Percentiles rank a stretch among this genome's conserved stretches.
Evolutionary conservation across 1,139 yeast species (phyloP).

Genomic region (Zhuliangozyma blackwelliae): DNA sequence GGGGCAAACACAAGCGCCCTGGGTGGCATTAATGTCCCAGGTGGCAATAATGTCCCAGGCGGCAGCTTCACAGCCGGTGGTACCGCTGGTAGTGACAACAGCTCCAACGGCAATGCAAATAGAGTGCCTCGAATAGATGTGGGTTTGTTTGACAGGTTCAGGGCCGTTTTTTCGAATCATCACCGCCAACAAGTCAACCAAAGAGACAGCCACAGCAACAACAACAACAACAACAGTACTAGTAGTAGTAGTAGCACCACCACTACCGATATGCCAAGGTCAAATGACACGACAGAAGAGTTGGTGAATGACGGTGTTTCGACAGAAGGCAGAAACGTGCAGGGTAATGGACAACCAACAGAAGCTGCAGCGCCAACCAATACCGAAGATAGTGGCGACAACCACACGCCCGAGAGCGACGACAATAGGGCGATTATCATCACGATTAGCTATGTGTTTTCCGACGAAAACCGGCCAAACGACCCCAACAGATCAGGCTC

Average conservation of each 20-base stretch:
- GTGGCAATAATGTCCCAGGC: no score
- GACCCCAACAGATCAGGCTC: constrained; percentile 50
- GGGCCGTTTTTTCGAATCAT: constrained; percentile 6
- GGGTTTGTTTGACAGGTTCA: constrained; percentile 10
- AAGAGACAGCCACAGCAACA: constrained; percentile 1
- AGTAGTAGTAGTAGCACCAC: no score
- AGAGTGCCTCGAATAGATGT: constrained; percentile 4
- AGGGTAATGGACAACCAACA: no score
- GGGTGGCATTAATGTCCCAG: no score
- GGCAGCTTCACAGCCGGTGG: background rate
- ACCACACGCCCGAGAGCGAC: background rate
- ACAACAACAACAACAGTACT: background rate
- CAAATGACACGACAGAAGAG: no score
- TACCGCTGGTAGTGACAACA: background rate
- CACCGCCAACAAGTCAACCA: background rate
- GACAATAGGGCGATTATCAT: constrained; percentile 30
- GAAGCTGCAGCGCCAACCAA: background rate
- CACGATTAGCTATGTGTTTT: constrained; percentile 43
- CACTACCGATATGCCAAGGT: no score
- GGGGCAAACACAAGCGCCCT: no score
- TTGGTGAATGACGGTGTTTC: no score
- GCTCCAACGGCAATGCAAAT: background rate
- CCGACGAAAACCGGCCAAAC: constrained; percentile 39
- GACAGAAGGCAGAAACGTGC: no score
- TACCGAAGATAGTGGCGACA: constrained; percentile 1